Conservation (phyloP, 768 basidiomycete genomes). For the Mycena chlorophos region DNA sequence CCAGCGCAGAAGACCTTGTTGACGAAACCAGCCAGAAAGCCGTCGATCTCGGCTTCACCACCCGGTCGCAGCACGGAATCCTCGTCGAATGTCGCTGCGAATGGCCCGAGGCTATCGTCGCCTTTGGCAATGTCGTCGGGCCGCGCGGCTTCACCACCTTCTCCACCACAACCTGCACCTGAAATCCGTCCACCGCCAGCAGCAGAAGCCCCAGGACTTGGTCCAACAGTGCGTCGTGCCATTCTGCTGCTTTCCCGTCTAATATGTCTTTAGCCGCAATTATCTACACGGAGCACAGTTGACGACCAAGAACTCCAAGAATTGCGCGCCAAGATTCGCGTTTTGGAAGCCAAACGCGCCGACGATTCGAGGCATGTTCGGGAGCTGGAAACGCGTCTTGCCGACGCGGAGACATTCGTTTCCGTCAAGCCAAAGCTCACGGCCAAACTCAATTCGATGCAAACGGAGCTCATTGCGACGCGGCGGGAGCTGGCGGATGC, state of each 20-base stretch:
- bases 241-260: constrained; percentile 4
- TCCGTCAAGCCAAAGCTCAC: constrained; percentile 87
- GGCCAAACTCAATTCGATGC: constrained; percentile 79
- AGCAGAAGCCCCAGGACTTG: too few species aligned
- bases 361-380: constrained; percentile 86
- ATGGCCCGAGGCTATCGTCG: constrained; percentile 32
- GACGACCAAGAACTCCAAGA: constrained; percentile 76
- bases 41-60: constrained; percentile 31
- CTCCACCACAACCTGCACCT: constrained; percentile 8
- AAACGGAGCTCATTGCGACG: constrained; percentile 74
- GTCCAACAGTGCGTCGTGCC: background rate
- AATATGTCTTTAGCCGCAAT: background rate
- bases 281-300: constrained; percentile 13
- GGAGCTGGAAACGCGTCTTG: constrained; percentile 80
- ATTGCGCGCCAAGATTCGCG: constrained; percentile 76
- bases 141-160: constrained; percentile 22
- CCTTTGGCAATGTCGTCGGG: constrained; percentile 34
- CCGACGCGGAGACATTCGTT: constrained; percentile 82
- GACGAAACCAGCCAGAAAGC: constrained; percentile 50
- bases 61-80: constrained; percentile 16
- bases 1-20: constrained; percentile 57
- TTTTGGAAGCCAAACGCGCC: constrained; percentile 82
- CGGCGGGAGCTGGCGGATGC: constrained; percentile 78
- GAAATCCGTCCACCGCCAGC: background rate
- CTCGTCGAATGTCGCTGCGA: constrained; percentile 33